Evolutionary conservation across 441 rosid genomes (phyloP), one percentile per base, ranked within the genome.

Genomic region (Brassica balearica): DNA sequence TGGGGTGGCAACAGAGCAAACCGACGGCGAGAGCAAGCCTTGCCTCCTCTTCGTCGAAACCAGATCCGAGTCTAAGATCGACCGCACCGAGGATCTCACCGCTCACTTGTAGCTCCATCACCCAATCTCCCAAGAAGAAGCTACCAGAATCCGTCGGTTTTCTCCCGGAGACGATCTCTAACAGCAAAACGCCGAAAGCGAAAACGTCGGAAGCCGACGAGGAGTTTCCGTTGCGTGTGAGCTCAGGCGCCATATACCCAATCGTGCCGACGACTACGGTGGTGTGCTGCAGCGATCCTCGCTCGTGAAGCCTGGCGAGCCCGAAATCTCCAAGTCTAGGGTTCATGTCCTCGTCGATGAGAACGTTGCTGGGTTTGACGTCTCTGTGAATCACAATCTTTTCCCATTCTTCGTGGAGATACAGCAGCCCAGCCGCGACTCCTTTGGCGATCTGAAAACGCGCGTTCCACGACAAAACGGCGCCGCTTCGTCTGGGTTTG

Each of bases 391-490:
- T 79, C 76, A 88, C 91, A 6, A 85, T 81, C 63, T 86, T 60
- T 25, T 85, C 91, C 89, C 89, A 88, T 71, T 88, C 97, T 63
- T 94, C 95, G 62, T 92, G 98, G 6, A 94, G 86, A 48, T 92
- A 94, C 62, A 86, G 17, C 2, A 92, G 65, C 22, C 95, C 98
- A 0, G 88, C 80, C 0, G 95, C 90, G 27, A 94, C 63, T 56
- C 92, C 92, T 82, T 86, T 85, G 0, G 89, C 79, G 34, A 92
- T 85, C 12, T 65, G 74, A 75, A 87, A 84, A 77, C 97, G 87
- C 32, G 78, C 85, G 11, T 84, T 84, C 97, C 98, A 92, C 0
- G 65, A 72, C 71, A 92, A 66, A 12, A 84, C 75, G 5, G 58
- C 20, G 17, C 82, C 79, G 72, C 71, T 74, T 48, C 14, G 6